These are phyloP conservation scores for Globisporangium lucens DNA, from an alignment of 352 stramenopile species.

Conservation along the genomic window DNA sequence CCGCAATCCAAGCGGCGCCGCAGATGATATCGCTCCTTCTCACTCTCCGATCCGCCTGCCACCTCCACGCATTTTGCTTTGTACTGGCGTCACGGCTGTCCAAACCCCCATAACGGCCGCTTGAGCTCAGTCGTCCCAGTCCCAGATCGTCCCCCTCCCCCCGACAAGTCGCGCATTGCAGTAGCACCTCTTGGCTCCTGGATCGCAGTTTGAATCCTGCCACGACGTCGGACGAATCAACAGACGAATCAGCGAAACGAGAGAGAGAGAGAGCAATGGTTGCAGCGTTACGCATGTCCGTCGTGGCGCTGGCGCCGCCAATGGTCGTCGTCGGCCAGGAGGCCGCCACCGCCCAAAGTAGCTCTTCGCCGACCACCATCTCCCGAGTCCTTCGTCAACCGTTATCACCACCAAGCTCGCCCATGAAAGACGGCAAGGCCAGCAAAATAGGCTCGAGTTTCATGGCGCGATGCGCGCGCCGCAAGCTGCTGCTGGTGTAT, in stretches of 20 bases:
- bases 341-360: not conserved
- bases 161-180: not conserved
- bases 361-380: not conserved
- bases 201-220: not conserved
- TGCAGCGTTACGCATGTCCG: not conserved
- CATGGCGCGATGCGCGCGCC: not conserved
- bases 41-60: not conserved
- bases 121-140: not conserved
- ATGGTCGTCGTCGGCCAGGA: not conserved
- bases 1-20: too few species aligned
- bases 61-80: too few species aligned
- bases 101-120: not conserved
- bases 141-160: too few species aligned
- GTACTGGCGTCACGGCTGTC: not conserved
- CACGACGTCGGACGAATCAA: not conserved
- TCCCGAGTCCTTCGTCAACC: not conserved
- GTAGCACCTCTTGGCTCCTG: too few species aligned
- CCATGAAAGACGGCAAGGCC: not conserved
- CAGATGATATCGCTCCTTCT: not conserved
- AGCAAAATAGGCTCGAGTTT: not conserved
- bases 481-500: constrained; percentile 8
- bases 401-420: not conserved
- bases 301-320: not conserved
- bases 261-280: not conserved
- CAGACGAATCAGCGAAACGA: not conserved